These are phyloP conservation scores for Alternaria infectoria DNA, from an alignment of 2,329 filamentous ascomycete species.

Conservation along the genomic window DNA sequence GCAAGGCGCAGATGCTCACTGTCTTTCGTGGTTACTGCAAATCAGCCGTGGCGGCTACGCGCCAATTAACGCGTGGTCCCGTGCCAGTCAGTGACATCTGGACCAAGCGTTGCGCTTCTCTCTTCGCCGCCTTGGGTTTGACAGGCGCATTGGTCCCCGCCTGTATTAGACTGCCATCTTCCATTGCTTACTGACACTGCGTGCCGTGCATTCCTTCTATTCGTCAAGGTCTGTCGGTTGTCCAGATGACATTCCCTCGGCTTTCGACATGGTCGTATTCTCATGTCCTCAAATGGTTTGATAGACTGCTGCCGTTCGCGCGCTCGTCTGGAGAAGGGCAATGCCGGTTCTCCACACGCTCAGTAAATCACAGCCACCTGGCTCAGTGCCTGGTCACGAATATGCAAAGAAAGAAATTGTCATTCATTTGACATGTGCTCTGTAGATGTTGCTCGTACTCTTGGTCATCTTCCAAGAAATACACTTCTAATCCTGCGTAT, in stretches of 20 bases:
- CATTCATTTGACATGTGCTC: slow-evolving; percentile 7
- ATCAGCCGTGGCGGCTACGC: slow-evolving; percentile 19
- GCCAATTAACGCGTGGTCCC: slow-evolving; percentile 27
- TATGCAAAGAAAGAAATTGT: not conserved
- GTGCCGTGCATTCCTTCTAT: not conserved
- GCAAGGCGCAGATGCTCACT: slow-evolving; percentile 22
- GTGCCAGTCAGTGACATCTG: slow-evolving; percentile 8
- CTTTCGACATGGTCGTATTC: not conserved
- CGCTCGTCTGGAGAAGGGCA: not conserved
- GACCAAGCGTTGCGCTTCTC: not conserved
- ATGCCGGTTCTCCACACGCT: not conserved
- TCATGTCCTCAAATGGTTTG: not conserved
- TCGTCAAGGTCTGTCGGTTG: no score
- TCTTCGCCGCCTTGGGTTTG: not conserved
- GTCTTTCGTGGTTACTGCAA: slow-evolving; percentile 5
- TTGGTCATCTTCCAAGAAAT: not conserved
- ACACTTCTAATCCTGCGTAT: not conserved
- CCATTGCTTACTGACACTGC: not conserved
- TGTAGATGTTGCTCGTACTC: not conserved
- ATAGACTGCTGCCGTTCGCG: not conserved
- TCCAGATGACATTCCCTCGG: not conserved
- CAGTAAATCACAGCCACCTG: not conserved
- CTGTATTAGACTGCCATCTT: not conserved
- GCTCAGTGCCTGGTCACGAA: not conserved
- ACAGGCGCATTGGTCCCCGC: not conserved